Percentiles rank a stretch among this genome's conserved stretches.
Conservation (phyloP, 805 yeast genomes). For the Candida ficus region DNA sequence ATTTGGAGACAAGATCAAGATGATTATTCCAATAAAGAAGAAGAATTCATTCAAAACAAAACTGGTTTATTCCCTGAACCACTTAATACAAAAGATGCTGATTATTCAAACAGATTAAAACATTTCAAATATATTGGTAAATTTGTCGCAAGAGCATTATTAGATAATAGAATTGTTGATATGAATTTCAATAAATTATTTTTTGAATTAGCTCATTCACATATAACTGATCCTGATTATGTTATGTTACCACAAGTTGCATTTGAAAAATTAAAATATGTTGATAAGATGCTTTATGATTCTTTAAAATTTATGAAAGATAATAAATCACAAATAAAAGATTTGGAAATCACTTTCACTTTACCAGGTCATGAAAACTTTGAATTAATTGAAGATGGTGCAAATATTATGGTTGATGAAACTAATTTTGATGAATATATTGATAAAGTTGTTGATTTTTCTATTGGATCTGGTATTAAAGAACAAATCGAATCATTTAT, state of each 20-base stretch:
- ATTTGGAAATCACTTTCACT: constrained; percentile 57
- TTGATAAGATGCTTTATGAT: constrained; percentile 56
- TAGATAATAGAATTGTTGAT: constrained; percentile 87
- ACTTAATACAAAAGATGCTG: constrained; percentile 26
- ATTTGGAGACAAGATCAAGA: constrained; percentile 59
- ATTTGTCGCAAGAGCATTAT: constrained; percentile 78
- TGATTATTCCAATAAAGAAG: constrained; percentile 25
- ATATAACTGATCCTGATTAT: constrained; percentile 18
- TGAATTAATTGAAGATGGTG: constrained; percentile 56
- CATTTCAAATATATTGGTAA: constrained; percentile 69
- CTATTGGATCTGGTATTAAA: constrained; percentile 58
- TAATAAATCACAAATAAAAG: constrained; percentile 40
- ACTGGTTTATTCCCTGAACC: constrained; percentile 78
- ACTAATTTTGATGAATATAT: constrained; percentile 57
- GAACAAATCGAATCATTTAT: constrained; percentile 65
- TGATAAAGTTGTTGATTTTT: constrained; percentile 47
- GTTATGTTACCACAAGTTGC: constrained; percentile 5
- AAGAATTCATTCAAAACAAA: constrained; percentile 34
- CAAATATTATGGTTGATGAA: constrained; percentile 39
- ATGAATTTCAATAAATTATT: constrained; percentile 69
- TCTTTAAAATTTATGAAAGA: constrained; percentile 49
- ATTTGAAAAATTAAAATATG: constrained; percentile 31
- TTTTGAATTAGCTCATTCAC: constrained; percentile 50
- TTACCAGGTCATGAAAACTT: constrained; percentile 71
- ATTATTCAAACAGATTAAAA: constrained; percentile 39